Percentiles rank a stretch among this genome's conserved stretches.
Conservation (phyloP, 1,139 yeast genomes). For the Wickerhamomyces sp. region DNA sequence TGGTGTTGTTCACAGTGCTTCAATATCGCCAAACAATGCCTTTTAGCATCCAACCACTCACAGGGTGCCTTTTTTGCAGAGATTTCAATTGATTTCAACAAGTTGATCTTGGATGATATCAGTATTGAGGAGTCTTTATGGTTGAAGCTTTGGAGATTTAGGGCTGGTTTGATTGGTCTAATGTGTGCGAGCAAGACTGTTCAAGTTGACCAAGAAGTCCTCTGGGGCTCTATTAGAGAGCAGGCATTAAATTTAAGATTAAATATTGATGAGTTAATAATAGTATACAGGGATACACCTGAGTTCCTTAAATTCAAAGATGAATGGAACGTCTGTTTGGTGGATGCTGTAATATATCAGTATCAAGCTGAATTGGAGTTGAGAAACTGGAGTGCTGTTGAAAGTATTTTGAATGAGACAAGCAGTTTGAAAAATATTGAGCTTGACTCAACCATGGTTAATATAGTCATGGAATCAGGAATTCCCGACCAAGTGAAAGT, state of each 20-base stretch:
- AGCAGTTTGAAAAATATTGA: slow-evolving; percentile 5
- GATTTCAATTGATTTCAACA: slow-evolving; percentile 7
- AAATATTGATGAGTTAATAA: slow-evolving; percentile 15
- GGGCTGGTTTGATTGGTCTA: slow-evolving; percentile 12
- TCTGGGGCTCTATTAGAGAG: slow-evolving; percentile 12
- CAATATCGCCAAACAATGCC: slow-evolving; percentile 13
- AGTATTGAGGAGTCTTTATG: slow-evolving; percentile 12
- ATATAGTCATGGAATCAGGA: slow-evolving; percentile 7
- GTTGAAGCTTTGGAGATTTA: slow-evolving; percentile 17
- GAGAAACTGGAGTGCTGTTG: slow-evolving; percentile 11
- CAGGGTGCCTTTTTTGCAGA: slow-evolving; percentile 15
- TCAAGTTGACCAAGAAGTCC: slow-evolving; percentile 4
- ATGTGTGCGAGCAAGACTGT: slow-evolving; percentile 14
- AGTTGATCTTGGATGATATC: slow-evolving; percentile 13
- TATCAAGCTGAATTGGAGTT: slow-evolving; percentile 17
- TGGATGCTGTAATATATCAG: slow-evolving; percentile 16
- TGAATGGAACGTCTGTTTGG: slow-evolving; percentile 14
- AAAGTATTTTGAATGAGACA: slow-evolving; percentile 13
- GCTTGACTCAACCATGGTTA: slow-evolving; percentile 15
- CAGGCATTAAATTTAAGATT: slow-evolving; percentile 13
- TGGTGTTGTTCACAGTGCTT: slow-evolving; percentile 19
- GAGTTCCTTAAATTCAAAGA: slow-evolving; percentile 8
- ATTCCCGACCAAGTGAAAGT: slow-evolving; percentile 7
- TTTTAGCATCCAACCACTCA: slow-evolving; percentile 5
- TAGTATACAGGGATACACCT: slow-evolving; percentile 5